A percentile compares a stretch with the other conserved stretches of the same genome.
phyloP scores from a whole-genome alignment of 2,329 filamentous ascomycete species.

The Phyllosticta citribraziliensis region DNA sequence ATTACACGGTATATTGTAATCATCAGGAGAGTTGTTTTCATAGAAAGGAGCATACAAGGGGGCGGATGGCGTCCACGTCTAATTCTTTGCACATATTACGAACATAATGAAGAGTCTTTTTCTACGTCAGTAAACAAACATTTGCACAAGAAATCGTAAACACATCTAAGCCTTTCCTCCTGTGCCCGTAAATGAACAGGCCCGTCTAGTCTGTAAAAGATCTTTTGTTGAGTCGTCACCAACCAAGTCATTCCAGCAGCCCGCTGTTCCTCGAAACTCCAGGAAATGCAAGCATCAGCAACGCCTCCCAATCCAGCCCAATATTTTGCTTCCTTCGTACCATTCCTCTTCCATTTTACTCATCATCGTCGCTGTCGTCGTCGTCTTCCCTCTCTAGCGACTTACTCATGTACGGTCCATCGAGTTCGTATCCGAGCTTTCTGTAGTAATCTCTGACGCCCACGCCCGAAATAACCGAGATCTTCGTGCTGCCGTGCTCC shows the following conservation, averaged over 20 bases:
- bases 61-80: background rate
- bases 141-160: background rate
- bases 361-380: conserved; percentile 6
- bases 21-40: background rate
- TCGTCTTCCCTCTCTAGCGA: conserved; percentile 16
- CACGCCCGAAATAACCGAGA: conserved; percentile 95
- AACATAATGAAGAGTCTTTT: background rate
- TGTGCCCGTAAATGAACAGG: background rate
- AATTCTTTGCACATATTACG: background rate
- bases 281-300: background rate
- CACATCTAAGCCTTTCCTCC: background rate
- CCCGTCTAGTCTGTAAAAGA: background rate
- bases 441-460: conserved; percentile 92
- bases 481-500: conserved; percentile 88
- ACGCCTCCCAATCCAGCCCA: background rate
- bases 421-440: conserved; percentile 67
- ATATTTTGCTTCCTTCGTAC: background rate
- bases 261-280: background rate
- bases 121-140: background rate
- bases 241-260: background rate
- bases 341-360: background rate
- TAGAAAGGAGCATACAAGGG: background rate
- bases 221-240: background rate
- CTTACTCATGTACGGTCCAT: conserved; percentile 55
- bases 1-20: no score